Evolutionary conservation across 2,329 filamentous ascomycete genomes (phyloP).

Genomic region (Sclerotinia sclerotiorum): DNA sequence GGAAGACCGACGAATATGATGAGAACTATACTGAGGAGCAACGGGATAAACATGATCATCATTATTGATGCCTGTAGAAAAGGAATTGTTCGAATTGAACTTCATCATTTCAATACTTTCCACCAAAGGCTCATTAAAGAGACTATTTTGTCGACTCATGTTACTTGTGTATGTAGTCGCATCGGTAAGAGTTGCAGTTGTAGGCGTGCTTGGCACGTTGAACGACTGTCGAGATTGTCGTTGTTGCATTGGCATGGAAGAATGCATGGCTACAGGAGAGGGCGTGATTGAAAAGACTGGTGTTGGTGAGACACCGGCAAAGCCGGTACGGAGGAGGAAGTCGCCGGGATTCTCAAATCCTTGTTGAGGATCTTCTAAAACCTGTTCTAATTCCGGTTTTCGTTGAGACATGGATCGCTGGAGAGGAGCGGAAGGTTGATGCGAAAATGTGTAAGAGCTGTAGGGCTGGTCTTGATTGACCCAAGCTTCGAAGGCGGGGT

Average conservation of each 20-base stretch:
- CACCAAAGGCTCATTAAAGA: conserved; percentile 38
- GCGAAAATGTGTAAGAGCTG: conserved; percentile 34
- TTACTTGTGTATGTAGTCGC: conserved; percentile 39
- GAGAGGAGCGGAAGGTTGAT: conserved; percentile 27
- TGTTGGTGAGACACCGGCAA: conserved; percentile 19
- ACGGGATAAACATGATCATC: conserved; percentile 38
- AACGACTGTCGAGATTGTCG: conserved; percentile 30
- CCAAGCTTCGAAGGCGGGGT: conserved; percentile 35
- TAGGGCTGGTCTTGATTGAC: conserved; percentile 35
- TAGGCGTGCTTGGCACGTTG: conserved; percentile 38
- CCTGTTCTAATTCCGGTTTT: conserved; percentile 33
- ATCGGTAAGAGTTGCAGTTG: conserved; percentile 37
- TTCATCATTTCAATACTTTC: conserved; percentile 41
- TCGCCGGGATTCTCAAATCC: conserved; percentile 34
- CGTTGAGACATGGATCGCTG: conserved; percentile 32
- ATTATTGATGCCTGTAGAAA: conserved; percentile 34
- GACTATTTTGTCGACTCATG: conserved; percentile 41
- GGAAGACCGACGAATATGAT: conserved; percentile 37
- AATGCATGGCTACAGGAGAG: conserved; percentile 17
- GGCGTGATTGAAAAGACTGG: conserved; percentile 32
- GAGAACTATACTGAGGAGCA: conserved; percentile 32
- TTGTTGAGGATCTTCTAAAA: conserved; percentile 34
- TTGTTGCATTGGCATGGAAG: conserved; percentile 22
- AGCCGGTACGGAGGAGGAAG: conserved; percentile 33
- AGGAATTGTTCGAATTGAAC: conserved; percentile 38